Percentiles rank a stretch among this genome's conserved stretches.
These are phyloP conservation scores for Hanseniaspora occidentalis DNA, from an alignment of 805 yeast genomes.

Conservation along the genomic window DNA sequence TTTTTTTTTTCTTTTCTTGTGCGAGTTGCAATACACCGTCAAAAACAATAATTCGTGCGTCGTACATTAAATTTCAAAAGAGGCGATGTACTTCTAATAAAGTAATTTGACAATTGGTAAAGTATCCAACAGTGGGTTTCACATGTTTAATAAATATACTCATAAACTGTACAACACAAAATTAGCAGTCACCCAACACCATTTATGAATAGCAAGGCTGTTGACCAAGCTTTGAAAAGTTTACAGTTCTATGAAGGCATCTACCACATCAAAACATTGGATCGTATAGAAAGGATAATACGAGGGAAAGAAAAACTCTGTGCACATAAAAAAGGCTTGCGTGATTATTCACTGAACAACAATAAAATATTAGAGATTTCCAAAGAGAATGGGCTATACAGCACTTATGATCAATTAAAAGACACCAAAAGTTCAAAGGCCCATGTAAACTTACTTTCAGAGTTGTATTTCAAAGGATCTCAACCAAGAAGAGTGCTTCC, in stretches of 20 bases:
- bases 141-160: no score
- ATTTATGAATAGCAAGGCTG: no score
- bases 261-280: not conserved
- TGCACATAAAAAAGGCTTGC: not conserved
- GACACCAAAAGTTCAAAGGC: not conserved
- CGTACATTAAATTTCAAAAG: no score
- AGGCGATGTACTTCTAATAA: no score
- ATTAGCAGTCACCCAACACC: no score
- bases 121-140: no score
- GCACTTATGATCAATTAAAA: slow-evolving; percentile 1
- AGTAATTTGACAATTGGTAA: no score
- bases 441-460: not conserved
- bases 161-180: no score
- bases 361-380: not conserved
- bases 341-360: not conserved
- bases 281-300: not conserved
- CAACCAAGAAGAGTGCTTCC: slow-evolving; percentile 8
- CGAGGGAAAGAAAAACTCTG: not conserved
- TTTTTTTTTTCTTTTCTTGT: no score
- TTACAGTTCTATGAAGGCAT: not conserved
- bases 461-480: not conserved
- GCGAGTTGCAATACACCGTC: no score
- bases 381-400: not conserved
- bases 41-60: no score
- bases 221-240: not conserved